Base-by-base conservation (phyloP, 2,329 filamentous ascomycete genomes). In the Myriosclerotinia duriaeana region DNA sequence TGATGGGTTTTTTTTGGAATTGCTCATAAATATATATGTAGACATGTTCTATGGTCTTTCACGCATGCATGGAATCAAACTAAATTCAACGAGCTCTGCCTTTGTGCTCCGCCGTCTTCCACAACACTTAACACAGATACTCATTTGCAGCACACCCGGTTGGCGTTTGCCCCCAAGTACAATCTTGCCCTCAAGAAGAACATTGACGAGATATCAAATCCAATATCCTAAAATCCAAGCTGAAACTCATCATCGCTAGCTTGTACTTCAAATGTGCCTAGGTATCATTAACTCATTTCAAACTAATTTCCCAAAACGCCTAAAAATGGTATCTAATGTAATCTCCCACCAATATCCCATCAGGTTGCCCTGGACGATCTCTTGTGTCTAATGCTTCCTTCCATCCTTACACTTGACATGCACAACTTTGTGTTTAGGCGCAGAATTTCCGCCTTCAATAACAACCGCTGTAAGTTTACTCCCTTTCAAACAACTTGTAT, bases 401-500 rank as follows among this genome's bases (percentile, higher is more conserved):
- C 69, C 69, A 67, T 75, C 69, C 59, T 69, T 71, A 58, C 76
- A 77, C 1, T 72, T 69, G 9, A 77, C 74, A 44, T 74, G 71
- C 22, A 74, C 71, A 34, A 77, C 55, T 44, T 71, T 72, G 56
- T 72, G 67, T n/a, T 67, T 72, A 48, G 75, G 70, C 30, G 72
- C 64, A 53, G 78, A 75, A 69, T 82, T 76, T 52, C 80, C 79
- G 3, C 82, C 85, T 72, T 90, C 85, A 46, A 97, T 85, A 2
- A 97, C 82, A 67, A 97, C 78, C 1, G 91, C 93, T 0, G 90
- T 92, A 70, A 99, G 80, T 69, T 86, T 82, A 1, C 87, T 88
- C 14, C 93, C 93, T 69, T 85, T 85, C 3, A 92, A 87, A 76
- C 95, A 98, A 0, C 88, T 89, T 0, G 90, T 91, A 77, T 98